Evolutionary conservation across 192 early-diverging fungal genomes (phyloP), one percentile per base, ranked within the genome.

Genomic region (Cladochytrium replicatum): DNA sequence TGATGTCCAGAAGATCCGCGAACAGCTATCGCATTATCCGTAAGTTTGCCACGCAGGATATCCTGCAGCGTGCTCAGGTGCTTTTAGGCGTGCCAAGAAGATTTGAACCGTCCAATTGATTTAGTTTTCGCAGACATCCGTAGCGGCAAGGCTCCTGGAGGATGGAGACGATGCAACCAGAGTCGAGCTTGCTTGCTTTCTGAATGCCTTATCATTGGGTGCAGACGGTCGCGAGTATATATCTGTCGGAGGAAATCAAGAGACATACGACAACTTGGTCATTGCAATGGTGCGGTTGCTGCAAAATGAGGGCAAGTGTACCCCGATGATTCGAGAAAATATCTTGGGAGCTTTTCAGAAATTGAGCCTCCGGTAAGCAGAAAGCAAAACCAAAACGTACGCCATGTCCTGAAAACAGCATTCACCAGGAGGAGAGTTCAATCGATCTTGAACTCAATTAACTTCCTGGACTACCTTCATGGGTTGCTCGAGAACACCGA

Each of bases 331-430:
- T 32, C 42, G 55, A 7, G 63, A 72, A 24, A 65, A 70, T 43
- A 8, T 64, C 11, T 43, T 76, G n/a, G 65, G 63, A 6, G 50
- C 64, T 2, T 46, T 76, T 22, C 74, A 76, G 32, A 76, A 76
- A 46, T 54, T 76, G 21, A 69, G 67, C 24, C 46, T 76, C 24
- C 34, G 66, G 58, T 69, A 55, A 6, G 2, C 29, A 4, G 5
- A 23, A 19, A 4, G 32, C 22, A 15, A 17, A 6, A 5, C 22
- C 6, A 11, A 9, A 46, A 11, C 45, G 4, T 4, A 4, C 30
- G 4, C 27, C 38, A 47, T 15, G 30, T 11, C 15, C 11, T 23
- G 2, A 46, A 6, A 15, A 32, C 30, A n/a, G n/a, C n/a, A n/a
- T n/a, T n/a, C 17, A 32, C 30, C 4, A 67, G 71, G 40, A 66